Base-by-base conservation (phyloP, 345 rosid genomes). In the Nasturtium officinale region DNA sequence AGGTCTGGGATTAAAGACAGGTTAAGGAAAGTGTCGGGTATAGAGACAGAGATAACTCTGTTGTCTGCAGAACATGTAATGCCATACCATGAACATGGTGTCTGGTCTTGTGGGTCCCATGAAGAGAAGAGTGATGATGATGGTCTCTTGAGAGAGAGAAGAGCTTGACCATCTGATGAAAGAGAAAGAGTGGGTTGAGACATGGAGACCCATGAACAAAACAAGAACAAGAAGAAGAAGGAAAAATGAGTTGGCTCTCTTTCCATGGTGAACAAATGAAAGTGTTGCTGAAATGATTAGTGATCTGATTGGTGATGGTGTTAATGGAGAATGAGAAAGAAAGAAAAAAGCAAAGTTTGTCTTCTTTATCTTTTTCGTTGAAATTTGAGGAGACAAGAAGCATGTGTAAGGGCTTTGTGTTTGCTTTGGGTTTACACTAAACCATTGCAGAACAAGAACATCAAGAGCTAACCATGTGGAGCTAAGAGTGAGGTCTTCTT, bases 1-100 rank as follows among this genome's bases (percentile, higher is more conserved):
- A 94, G 82, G 33, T 83, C 79, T 9, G 97, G 95, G 32, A 94
- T 33, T 52, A 89, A 86, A 72, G 98, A 87, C 21, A 94, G 80
- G 77, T 91, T 94, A 63, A 94, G 97, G 80, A 94, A 94, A 46
- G 80, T 86, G 83, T 91, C 59, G 5, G 97, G 91, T 15, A 94
- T 77, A 62, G 94, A 89, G 5, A 94, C 78, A 45, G 97, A 94
- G 64, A 87, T 94, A 5, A 94, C 98, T 80, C 87, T 85, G 76
- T 73, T 81, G 52, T 91, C 89, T 28, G 90, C 86, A 67, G 97
- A 94, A 66, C 97, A 94, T 11, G 96, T 87, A 48, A 94, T 74
- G 67, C 96, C 98, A 71, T 83, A 80, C 98, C 98, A 94, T 28
- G 91, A 86, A 86, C 98, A 94, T 55, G 98, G 97, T 28, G 88